A percentile compares a stretch with the other conserved stretches of the same genome.
Evolutionary conservation across 768 basidiomycete species (phyloP).

Genomic region (Russula sp.): DNA sequence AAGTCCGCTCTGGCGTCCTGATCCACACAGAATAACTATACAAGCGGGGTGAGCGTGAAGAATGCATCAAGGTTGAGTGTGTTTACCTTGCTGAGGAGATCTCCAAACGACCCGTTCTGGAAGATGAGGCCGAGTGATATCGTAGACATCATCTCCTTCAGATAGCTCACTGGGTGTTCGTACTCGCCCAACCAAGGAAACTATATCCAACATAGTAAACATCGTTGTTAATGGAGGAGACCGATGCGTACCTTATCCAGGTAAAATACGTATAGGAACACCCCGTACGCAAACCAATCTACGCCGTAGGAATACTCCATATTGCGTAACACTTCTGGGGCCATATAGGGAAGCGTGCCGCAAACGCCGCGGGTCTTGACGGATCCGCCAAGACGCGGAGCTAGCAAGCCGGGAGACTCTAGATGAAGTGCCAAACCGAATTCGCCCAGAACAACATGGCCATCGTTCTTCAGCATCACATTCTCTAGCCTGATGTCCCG

Average conservation of each 20-base stretch:
- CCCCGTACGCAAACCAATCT: constrained; percentile 21
- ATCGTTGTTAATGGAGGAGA: background rate
- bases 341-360: constrained; percentile 20
- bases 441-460: constrained; percentile 87
- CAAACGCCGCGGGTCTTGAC: constrained; percentile 3
- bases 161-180: constrained; percentile 10
- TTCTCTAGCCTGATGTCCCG: constrained; percentile 97
- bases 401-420: background rate
- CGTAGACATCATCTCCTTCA: constrained; percentile 12
- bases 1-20: constrained; percentile 9
- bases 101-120: constrained; percentile 2
- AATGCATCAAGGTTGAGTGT: background rate
- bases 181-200: constrained; percentile 17
- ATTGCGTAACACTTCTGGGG: constrained; percentile 15
- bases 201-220: background rate
- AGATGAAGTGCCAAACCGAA: constrained; percentile 45
- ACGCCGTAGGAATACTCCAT: constrained; percentile 15
- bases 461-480: constrained; percentile 79
- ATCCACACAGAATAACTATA: constrained; percentile 7
- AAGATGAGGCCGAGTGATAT: background rate
- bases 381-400: background rate
- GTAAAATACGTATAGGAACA: constrained; percentile 15
- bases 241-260: constrained; percentile 4
- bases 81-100: constrained; percentile 7
- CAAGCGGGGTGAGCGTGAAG: background rate